Evolutionary conservation across 2,329 filamentous ascomycete genomes (phyloP).

Genomic region (Myriangium duriaei): DNA sequence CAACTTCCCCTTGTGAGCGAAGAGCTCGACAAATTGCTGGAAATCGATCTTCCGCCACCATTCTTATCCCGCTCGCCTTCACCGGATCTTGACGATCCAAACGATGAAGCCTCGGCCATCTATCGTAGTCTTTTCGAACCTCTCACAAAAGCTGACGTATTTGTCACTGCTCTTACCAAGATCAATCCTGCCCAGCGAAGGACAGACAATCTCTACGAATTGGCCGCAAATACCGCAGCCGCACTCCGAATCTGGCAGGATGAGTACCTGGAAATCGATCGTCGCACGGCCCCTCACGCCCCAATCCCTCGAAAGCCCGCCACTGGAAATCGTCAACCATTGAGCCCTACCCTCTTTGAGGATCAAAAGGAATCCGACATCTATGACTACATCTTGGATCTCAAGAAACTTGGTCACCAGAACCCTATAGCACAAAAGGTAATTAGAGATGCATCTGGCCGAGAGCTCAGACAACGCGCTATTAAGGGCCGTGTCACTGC

Average conservation of each 20-base stretch:
- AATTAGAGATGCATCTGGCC: constrained; percentile 32
- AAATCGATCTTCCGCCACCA: constrained; percentile 16
- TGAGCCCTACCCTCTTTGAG: constrained; percentile 38
- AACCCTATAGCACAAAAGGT: constrained; percentile 44
- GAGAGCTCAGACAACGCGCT: constrained; percentile 35
- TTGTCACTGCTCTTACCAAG: constrained; percentile 32
- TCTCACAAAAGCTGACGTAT: constrained; percentile 30
- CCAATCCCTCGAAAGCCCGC: constrained; percentile 40
- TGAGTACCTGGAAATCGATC: constrained; percentile 46
- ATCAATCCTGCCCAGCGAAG: constrained; percentile 30
- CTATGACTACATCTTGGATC: constrained; percentile 47
- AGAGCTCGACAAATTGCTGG: constrained; percentile 21
- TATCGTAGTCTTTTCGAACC: constrained; percentile 29
- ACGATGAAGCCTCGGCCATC: constrained; percentile 28
- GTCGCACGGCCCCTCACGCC: constrained; percentile 38
- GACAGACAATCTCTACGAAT: constrained; percentile 40
- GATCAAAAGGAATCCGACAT: constrained; percentile 49
- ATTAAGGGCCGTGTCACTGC: constrained; percentile 19
- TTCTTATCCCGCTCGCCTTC: constrained; percentile 12
- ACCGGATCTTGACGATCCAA: constrained; percentile 15
- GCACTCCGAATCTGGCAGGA: constrained; percentile 45
- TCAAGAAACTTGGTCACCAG: constrained; percentile 40
- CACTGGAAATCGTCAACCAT: constrained; percentile 35
- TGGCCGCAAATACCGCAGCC: constrained; percentile 42
- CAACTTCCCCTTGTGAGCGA: constrained; percentile 19